A percentile compares a stretch with the other conserved stretches of the same genome.
Evolutionary conservation across 1,139 yeast species (phyloP).

Genomic region (Candida albicans): DNA sequence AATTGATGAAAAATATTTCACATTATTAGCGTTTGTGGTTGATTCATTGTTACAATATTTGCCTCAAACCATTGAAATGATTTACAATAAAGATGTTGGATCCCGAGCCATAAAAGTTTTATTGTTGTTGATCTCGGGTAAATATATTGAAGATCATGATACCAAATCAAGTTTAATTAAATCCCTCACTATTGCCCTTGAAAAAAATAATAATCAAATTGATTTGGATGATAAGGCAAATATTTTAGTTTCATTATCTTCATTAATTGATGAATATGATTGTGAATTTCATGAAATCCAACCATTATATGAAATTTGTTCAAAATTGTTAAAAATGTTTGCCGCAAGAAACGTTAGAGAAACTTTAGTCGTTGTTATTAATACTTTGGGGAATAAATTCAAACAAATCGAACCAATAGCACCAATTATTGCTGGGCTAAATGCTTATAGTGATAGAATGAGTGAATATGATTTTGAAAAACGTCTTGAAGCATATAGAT

Average conservation of each 20-base stretch:
- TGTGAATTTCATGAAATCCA: slow-evolving; percentile 54
- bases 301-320: slow-evolving; percentile 54
- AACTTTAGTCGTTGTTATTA: slow-evolving; percentile 59
- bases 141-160: slow-evolving; percentile 57
- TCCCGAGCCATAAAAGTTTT: slow-evolving; percentile 53
- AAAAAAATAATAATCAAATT: slow-evolving; percentile 59
- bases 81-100: slow-evolving; percentile 50
- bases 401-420: slow-evolving; percentile 47
- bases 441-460: slow-evolving; percentile 67
- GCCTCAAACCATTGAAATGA: slow-evolving; percentile 47
- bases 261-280: slow-evolving; percentile 53
- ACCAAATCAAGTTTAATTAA: slow-evolving; percentile 55
- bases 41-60: slow-evolving; percentile 53
- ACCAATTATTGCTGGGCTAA: slow-evolving; percentile 57
- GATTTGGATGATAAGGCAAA: slow-evolving; percentile 56
- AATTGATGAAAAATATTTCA: slow-evolving; percentile 45
- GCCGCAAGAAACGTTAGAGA: slow-evolving; percentile 61
- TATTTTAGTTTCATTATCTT: slow-evolving; percentile 57
- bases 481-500: slow-evolving; percentile 66
- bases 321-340: slow-evolving; percentile 60
- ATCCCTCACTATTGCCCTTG: slow-evolving; percentile 62
- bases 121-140: slow-evolving; percentile 57
- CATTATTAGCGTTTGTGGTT: slow-evolving; percentile 55
- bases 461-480: slow-evolving; percentile 80
- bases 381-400: slow-evolving; percentile 57